phyloP scores from a whole-genome alignment of 208 protist genomes.

The Trypanosoma congolense region DNA sequence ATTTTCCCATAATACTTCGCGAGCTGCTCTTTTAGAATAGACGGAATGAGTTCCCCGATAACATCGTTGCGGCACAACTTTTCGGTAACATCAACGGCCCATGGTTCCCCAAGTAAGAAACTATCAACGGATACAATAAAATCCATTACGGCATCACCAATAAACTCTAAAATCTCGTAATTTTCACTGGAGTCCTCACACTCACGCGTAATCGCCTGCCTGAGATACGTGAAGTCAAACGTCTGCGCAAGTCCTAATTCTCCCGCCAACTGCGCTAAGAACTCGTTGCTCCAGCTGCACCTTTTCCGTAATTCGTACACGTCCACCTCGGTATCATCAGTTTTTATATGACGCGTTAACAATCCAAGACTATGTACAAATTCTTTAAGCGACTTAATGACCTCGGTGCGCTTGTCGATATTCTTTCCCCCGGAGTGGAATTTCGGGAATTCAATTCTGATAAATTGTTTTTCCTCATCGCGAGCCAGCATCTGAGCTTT shows the following conservation, averaged over 20 bases:
- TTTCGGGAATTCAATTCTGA: conserved; percentile 11
- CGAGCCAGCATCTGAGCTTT: too few species aligned
- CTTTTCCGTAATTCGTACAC: conserved; percentile 13
- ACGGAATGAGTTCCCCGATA: conserved; percentile 43
- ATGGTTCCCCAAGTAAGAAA: conserved; percentile 19
- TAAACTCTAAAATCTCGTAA: conserved; percentile 67
- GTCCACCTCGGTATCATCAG: conserved; percentile 3
- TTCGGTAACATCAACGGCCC: conserved; percentile 4
- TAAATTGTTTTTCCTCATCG: neutral
- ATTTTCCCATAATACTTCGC: conserved; percentile 17
- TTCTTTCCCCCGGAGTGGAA: neutral
- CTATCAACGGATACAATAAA: conserved; percentile 43
- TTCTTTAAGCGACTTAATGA: conserved; percentile 14
- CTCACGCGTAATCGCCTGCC: conserved; percentile 44
- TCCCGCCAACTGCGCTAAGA: conserved; percentile 3
- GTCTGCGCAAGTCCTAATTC: conserved; percentile 12
- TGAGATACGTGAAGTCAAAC: conserved; percentile 11
- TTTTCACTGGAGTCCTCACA: conserved; percentile 39
- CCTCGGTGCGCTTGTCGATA: conserved; percentile 9
- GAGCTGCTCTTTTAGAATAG: conserved; percentile 23
- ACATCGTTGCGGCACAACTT: conserved; percentile 45
- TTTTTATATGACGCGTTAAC: too few species aligned
- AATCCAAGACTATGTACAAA: conserved; percentile 11
- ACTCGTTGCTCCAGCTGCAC: neutral
- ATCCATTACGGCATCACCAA: conserved; percentile 70